Evolutionary conservation across 768 basidiomycete genomes (phyloP), one percentile per base, ranked within the genome.

Genomic region (Tricholoma bakamatsutake): DNA sequence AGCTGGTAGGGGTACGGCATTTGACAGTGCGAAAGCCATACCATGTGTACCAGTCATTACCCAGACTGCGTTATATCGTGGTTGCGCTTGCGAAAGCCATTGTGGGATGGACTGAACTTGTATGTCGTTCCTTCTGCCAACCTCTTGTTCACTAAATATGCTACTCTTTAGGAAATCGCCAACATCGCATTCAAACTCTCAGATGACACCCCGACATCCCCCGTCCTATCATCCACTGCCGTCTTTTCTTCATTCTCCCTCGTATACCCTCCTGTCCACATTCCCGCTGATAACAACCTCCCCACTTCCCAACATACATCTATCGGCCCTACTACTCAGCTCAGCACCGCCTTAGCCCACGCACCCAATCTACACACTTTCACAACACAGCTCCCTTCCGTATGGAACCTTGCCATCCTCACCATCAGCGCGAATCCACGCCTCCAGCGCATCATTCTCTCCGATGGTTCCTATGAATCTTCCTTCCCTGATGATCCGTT

Each of bases 391-490:
- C 69, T 84, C 5, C 85, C 85, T 1, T 73, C 77, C 4, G 69
- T 84, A 0, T 86, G 84, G 85, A 83, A 80, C 66, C 70, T 75
- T 43, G 61, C 78, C 12, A 73, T 85, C 54, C 75, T 82, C 55
- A 60, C 74, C 42, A 71, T 85, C 37, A 72, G 79, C 39, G 52
- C 63, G 6, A 85, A 85, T 66, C 74, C 77, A 0, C 54, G 67
- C 1, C 71, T 85, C 50, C 71, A 79, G 59, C 72, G 76, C 43
- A 76, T 85, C 61, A 66, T 76, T 2, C 62, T 76, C 2, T 61
- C 64, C 3, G 69, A 71, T 33, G 61, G 59, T 39, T 43, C 46
- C 7, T 48, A 9, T 27, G 37, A 37, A 13, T 28, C 52, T 15
- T 13, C 17, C 15, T 35, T 27, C 37, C 35, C 59, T 24, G 33